A percentile compares a stretch with the other conserved stretches of the same genome.
Conservation (phyloP, 148 eudicot species). For the Pouteria glomerata region DNA sequence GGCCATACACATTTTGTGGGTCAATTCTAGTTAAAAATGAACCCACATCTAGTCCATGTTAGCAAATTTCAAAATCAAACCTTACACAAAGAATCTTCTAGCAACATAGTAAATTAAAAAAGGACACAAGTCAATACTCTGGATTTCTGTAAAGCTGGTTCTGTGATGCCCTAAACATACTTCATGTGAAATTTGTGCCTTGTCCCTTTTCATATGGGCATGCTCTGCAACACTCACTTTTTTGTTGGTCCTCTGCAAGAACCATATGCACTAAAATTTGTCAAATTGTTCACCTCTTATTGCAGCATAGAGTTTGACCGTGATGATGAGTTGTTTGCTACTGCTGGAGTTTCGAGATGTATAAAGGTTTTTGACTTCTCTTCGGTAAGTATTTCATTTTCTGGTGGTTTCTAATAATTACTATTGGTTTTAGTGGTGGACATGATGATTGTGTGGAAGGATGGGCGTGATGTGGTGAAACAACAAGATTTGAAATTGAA, state of each 20-base stretch:
- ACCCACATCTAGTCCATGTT: not conserved
- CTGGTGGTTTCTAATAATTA: slow-evolving; percentile 11
- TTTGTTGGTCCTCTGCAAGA: not conserved
- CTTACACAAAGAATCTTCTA: not conserved
- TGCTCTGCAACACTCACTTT: not conserved
- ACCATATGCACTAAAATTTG: not conserved
- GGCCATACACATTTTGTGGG: too few relatives aligned
- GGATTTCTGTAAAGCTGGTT: not conserved
- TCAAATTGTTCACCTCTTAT: not conserved
- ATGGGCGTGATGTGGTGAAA: too few relatives aligned
- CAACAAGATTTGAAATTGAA: too few relatives aligned
- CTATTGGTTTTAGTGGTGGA: not conserved
- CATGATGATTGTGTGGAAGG: not conserved
- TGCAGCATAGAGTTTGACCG: slow-evolving; percentile 71
- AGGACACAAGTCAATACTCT: not conserved
- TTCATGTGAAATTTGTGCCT: not conserved
- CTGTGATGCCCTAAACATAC: not conserved
- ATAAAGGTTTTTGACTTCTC: slow-evolving; percentile 66
- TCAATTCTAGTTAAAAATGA: too few relatives aligned
- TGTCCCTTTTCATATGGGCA: not conserved
- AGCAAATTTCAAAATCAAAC: not conserved
- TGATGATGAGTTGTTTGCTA: slow-evolving; percentile 66
- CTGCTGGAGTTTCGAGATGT: slow-evolving; percentile 63
- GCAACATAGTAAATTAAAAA: not conserved
- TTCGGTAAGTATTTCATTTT: slow-evolving; percentile 36